Evolutionary conservation across 2,329 filamentous ascomycete species (phyloP).

Genomic region (Gaeumannomyces sp.): DNA sequence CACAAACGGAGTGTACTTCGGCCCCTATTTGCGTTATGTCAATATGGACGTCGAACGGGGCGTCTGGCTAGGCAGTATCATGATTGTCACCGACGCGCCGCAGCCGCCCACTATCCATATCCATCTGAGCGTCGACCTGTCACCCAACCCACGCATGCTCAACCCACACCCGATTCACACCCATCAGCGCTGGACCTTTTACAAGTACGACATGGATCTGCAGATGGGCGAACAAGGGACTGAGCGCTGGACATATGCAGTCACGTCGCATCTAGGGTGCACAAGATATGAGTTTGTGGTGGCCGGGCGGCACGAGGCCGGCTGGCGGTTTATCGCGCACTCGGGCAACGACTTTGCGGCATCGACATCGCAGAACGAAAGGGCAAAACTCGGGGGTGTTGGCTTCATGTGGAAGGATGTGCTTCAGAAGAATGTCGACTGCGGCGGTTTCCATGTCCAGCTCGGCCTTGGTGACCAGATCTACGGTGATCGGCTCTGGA

Average conservation of each 20-base stretch:
- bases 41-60: conserved; percentile 96
- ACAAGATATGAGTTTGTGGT: conserved; percentile 98
- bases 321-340: conserved; percentile 93
- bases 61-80: conserved; percentile 85
- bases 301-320: conserved; percentile 80
- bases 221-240: conserved; percentile 79
- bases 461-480: conserved; percentile 91
- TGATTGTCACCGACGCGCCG: conserved; percentile 84
- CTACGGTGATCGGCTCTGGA: conserved; percentile 92
- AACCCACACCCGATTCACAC: conserved; percentile 75
- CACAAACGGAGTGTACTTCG: conserved; percentile 96
- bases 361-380: conserved; percentile 78
- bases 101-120: conserved; percentile 96
- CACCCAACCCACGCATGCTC: conserved; percentile 84
- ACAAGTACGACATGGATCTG: conserved; percentile 86
- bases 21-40: conserved; percentile 88
- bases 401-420: conserved; percentile 99
- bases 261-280: conserved; percentile 93
- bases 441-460: conserved; percentile 91
- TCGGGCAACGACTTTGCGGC: conserved; percentile 95
- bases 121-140: conserved; percentile 83
- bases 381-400: conserved; percentile 77
- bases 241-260: conserved; percentile 92
- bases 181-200: conserved; percentile 93
- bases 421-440: conserved; percentile 93